Base-by-base conservation (phyloP, 2,329 filamentous ascomycete genomes). In the Penicillium sumatraense region DNA sequence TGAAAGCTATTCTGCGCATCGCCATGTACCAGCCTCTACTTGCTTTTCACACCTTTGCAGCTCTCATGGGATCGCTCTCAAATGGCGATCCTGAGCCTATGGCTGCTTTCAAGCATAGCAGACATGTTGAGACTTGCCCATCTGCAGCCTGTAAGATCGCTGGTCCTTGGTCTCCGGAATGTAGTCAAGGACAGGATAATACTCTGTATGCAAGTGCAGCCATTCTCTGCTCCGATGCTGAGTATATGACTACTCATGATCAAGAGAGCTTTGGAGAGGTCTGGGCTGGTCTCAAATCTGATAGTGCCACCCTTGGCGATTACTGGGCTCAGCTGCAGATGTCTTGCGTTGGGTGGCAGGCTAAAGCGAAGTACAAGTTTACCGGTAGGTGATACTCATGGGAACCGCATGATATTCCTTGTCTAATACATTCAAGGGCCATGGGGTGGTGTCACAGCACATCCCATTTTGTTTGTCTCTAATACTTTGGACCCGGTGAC, bases 401-500 rank as follows among this genome's bases (percentile, higher is more conserved):
- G 5, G 29, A 31, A 31, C 6, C 11, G 29, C 2, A n/a, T 31
- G 11, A 5, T 24, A 14, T n/a, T n/a, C 21, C 13, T 11, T n/a
- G 13, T 13, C 2, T 40, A 24, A 8, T 16, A 14, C 9, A 16
- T 27, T 24, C 31, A 13, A 71, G 67, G 62, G 6, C 67, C 68
- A 18, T 63, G 64, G 38, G 67, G 65, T 38, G 68, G 66, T 24
- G 60, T 65, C n/a, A 72, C 72, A 1, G 68, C 77, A 5, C 78
- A 83, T 58, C 85, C 85, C 0, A 72, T 87, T 27, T 74, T 87
- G 6, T 83, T 85, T 64, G 71, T 86, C 11, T 81, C 80, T 31
- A 86, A 83, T 62, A 81, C 79, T 0, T 75, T 81, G 13, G 85
- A 87, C 53, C 85, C 86, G 0, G 82, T 87, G 1, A 87, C 84